Evolutionary conservation across 495 filamentous ascomycete genomes (phyloP).

Genomic region (Annulohypoxylon moriforme): DNA sequence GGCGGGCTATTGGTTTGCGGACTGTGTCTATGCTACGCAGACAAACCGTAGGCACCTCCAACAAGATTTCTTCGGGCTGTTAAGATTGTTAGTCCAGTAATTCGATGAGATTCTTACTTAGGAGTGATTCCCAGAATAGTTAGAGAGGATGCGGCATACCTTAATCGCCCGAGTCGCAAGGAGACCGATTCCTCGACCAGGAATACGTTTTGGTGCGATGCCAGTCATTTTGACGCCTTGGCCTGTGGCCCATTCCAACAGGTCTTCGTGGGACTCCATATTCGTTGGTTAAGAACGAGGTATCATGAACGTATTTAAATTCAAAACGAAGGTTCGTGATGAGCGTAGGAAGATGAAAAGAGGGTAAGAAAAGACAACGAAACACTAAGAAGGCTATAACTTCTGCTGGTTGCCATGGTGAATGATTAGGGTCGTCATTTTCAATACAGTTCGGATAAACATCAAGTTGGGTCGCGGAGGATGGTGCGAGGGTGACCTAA

Average conservation of each 20-base stretch:
- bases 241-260: slow-evolving; percentile 70
- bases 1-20: slow-evolving; percentile 61
- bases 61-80: slow-evolving; percentile 65
- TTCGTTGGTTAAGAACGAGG: not conserved
- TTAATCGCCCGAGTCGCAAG: slow-evolving; percentile 72
- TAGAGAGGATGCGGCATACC: slow-evolving; percentile 54
- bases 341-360: not conserved
- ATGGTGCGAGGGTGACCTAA: slow-evolving; percentile 6
- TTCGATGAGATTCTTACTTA: not conserved
- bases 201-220: slow-evolving; percentile 67
- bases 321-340: not conserved
- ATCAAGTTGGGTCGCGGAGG: slow-evolving; percentile 3
- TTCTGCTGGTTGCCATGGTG: slow-evolving; percentile 10
- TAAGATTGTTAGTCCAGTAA: slow-evolving; percentile 1
- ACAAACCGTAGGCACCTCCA: slow-evolving; percentile 70
- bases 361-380: not conserved
- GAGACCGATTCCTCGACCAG: slow-evolving; percentile 78
- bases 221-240: slow-evolving; percentile 69
- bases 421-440: slow-evolving; percentile 2
- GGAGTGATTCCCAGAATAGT: not conserved
- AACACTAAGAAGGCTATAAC: slow-evolving; percentile 14
- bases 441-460: slow-evolving; percentile 9
- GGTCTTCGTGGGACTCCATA: slow-evolving; percentile 59
- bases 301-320: too few species aligned
- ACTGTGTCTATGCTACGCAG: slow-evolving; percentile 72